Conservation (phyloP, 805 yeast genomes). For the Lipomyces chichibuensis region DNA sequence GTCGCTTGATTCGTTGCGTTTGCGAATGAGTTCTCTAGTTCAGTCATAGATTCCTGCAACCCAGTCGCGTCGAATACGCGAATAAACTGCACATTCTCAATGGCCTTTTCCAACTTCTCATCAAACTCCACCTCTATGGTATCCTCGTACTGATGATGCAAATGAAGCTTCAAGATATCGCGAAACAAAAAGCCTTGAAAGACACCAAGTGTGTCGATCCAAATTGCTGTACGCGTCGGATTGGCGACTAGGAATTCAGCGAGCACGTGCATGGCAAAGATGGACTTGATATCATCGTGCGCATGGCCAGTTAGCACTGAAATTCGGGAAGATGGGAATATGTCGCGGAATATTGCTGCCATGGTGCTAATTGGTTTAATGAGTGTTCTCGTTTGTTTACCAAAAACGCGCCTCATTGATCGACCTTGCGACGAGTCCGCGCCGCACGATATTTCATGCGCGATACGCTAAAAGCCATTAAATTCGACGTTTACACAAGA, state of each 20-base stretch:
- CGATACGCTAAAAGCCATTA: background rate
- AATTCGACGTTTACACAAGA: background rate
- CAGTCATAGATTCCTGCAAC: constrained; percentile 12
- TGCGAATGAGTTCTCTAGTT: constrained; percentile 1
- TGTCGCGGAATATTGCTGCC: constrained; percentile 3
- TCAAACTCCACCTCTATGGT: background rate
- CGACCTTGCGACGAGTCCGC: background rate
- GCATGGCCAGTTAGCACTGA: constrained; percentile 15
- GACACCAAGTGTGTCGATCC: constrained; percentile 28
- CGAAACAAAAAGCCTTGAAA: constrained; percentile 26
- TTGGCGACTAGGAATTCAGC: constrained; percentile 18
- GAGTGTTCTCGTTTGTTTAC: background rate
- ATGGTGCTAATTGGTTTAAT: background rate
- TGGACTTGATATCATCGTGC: constrained; percentile 8
- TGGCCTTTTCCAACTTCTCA: background rate
- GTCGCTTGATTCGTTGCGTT: background rate
- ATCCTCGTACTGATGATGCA: background rate
- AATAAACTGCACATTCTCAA: constrained; percentile 15
- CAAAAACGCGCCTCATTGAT: background rate
- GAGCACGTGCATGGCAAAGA: constrained; percentile 25
- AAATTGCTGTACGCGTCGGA: constrained; percentile 7
- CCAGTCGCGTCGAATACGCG: constrained; percentile 29
- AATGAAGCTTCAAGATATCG: constrained; percentile 6
- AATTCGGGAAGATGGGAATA: constrained; percentile 19
- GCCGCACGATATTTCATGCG: background rate